Conservation (phyloP, 495 filamentous ascomycete genomes). For the Friedmanniomyces endolithicus region DNA sequence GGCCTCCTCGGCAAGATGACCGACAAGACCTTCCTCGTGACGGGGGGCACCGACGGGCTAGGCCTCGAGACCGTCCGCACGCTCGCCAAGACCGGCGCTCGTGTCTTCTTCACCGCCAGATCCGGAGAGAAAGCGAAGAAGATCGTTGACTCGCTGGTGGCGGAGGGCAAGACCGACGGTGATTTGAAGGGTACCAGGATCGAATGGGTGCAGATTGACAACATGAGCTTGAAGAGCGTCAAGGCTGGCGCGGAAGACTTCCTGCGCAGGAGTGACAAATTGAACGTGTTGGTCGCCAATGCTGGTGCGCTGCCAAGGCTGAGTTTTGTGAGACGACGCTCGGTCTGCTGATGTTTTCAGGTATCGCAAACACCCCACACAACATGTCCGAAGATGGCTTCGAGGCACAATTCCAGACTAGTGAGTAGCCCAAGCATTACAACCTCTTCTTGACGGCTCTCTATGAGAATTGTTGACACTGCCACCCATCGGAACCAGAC, state of each 20-base stretch:
- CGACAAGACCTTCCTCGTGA: conserved; percentile 41
- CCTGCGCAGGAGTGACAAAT: conserved; percentile 9
- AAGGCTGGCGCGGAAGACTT: conserved; percentile 17
- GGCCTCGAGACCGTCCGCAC: conserved; percentile 41
- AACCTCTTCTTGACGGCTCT: too few relatives aligned
- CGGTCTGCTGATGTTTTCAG: background rate
- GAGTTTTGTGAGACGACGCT: background rate
- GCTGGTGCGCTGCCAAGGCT: conserved; percentile 14
- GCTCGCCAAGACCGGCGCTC: conserved; percentile 37
- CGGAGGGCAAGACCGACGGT: conserved; percentile 6
- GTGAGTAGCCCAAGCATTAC: too few relatives aligned
- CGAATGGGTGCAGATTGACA: conserved; percentile 31
- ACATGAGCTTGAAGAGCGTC: conserved; percentile 15
- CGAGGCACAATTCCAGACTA: conserved; percentile 38
- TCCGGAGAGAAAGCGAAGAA: conserved; percentile 30
- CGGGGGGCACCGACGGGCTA: conserved; percentile 41
- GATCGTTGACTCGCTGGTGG: conserved; percentile 14
- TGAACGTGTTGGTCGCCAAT: conserved; percentile 27
- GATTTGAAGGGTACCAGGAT: conserved; percentile 9
- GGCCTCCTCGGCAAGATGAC: conserved; percentile 29
- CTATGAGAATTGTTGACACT: too few relatives aligned
- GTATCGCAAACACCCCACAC: conserved; percentile 11
- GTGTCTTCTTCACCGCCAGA: conserved; percentile 34
- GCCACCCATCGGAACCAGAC: too few relatives aligned
- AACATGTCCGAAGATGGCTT: conserved; percentile 34